phyloP scores from a whole-genome alignment of 163 green algal species.

The Scenedesmus sp. region DNA sequence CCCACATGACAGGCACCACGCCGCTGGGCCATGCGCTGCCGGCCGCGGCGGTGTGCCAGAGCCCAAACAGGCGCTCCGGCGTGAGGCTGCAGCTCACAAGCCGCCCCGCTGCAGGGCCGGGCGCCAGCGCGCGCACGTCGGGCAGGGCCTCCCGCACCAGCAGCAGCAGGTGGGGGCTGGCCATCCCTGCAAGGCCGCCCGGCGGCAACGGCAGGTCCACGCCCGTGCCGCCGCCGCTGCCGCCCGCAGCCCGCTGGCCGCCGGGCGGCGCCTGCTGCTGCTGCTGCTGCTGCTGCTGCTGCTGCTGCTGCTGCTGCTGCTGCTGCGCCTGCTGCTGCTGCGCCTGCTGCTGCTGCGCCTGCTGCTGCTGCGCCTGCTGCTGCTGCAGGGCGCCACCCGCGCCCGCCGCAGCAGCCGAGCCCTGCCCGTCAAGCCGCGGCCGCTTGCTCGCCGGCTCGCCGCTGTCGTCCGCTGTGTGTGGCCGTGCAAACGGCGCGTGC shows the following conservation, averaged over 20 bases:
- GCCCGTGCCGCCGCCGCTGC: constrained; percentile 3
- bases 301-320: background rate
- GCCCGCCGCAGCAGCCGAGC: too few species aligned
- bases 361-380: constrained; percentile 11
- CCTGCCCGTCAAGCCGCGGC: too few species aligned
- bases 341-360: background rate
- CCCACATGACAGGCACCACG: too few species aligned
- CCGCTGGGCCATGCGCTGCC: too few species aligned
- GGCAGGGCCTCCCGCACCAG: background rate
- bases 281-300: constrained; percentile 13
- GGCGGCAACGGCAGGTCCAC: background rate
- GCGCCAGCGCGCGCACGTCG: background rate
- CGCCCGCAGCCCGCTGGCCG: background rate
- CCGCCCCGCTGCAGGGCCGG: constrained; percentile 3
- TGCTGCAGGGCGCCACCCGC: background rate
- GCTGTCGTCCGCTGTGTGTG: background rate
- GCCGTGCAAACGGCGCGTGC: background rate
- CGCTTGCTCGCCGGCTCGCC: background rate
- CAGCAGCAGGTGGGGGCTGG: constrained; percentile 9
- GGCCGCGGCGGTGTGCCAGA: background rate
- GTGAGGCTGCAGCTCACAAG: background rate
- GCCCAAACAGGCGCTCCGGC: background rate
- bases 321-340: background rate
- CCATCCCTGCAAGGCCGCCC: background rate
- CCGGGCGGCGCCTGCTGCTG: background rate